Evolutionary conservation across 805 yeast genomes (phyloP).

Genomic region (Phaffomyces opuntiae): DNA sequence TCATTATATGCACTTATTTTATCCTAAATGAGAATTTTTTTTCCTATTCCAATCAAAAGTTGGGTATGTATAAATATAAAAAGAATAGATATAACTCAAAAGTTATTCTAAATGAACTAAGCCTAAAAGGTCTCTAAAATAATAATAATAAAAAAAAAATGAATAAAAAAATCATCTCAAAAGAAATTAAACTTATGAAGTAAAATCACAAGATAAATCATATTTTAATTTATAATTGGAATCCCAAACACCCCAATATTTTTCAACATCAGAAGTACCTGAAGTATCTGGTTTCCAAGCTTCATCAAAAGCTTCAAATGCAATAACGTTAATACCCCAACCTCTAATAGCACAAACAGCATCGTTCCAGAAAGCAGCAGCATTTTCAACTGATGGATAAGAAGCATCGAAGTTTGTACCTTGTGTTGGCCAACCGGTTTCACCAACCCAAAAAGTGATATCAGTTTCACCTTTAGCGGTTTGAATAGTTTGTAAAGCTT

Average conservation of each 20-base stretch:
- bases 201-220: slow-evolving; percentile 40
- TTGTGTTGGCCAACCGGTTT: slow-evolving; percentile 94
- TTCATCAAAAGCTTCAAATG: slow-evolving; percentile 94
- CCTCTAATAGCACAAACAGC: slow-evolving; percentile 91
- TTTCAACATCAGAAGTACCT: slow-evolving; percentile 80
- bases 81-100: too few species aligned
- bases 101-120: too few species aligned
- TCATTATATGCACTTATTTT: too few species aligned
- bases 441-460: slow-evolving; percentile 91
- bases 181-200: slow-evolving; percentile 13
- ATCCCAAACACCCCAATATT: slow-evolving; percentile 91
- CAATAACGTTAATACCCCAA: slow-evolving; percentile 91
- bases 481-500: slow-evolving; percentile 87
- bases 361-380: slow-evolving; percentile 75
- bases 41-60: too few species aligned
- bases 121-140: neutral
- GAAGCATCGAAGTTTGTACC: slow-evolving; percentile 70
- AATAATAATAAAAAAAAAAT: neutral
- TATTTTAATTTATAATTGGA: slow-evolving; percentile 40
- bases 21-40: too few species aligned
- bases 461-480: slow-evolving; percentile 80
- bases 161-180: neutral
- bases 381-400: slow-evolving; percentile 65
- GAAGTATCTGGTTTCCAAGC: slow-evolving; percentile 92
- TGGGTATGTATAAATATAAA: too few species aligned